Conservation (phyloP, 1,284 basidiomycete species). For the Ganoderma boninense region DNA sequence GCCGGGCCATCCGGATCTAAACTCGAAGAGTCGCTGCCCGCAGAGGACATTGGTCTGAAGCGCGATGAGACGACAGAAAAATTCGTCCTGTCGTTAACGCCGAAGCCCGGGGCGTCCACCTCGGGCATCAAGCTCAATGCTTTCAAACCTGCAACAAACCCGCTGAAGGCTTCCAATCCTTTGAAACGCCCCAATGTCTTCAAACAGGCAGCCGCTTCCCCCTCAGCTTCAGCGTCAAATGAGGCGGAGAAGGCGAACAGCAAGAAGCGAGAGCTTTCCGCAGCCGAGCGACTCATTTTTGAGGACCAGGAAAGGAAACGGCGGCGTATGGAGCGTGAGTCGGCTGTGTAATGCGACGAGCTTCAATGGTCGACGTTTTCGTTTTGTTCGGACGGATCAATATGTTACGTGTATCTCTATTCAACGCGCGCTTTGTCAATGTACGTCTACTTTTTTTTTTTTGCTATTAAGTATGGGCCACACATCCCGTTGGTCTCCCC, state of each 20-base stretch:
- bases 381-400: constrained; percentile 19
- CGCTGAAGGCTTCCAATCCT: constrained; percentile 55
- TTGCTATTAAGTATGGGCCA: constrained; percentile 1
- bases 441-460: constrained; percentile 25
- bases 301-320: constrained; percentile 90
- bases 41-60: constrained; percentile 69
- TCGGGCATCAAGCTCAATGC: constrained; percentile 73
- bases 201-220: constrained; percentile 54
- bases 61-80: constrained; percentile 79
- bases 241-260: constrained; percentile 34
- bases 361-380: background rate
- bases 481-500: background rate
- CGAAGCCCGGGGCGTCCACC: constrained; percentile 53
- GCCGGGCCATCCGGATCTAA: constrained; percentile 38
- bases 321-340: constrained; percentile 70
- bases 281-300: constrained; percentile 84
- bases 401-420: constrained; percentile 36
- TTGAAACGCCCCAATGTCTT: constrained; percentile 82
- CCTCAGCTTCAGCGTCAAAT: constrained; percentile 26
- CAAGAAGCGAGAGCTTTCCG: constrained; percentile 75
- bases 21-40: constrained; percentile 42
- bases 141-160: constrained; percentile 56
- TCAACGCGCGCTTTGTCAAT: constrained; percentile 19
- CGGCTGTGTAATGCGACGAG: constrained; percentile 31
- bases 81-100: constrained; percentile 73